A percentile compares a stretch with the other conserved stretches of the same genome.
phyloP scores from a whole-genome alignment of 768 basidiomycete species.

The Tulasnella sp. region DNA sequence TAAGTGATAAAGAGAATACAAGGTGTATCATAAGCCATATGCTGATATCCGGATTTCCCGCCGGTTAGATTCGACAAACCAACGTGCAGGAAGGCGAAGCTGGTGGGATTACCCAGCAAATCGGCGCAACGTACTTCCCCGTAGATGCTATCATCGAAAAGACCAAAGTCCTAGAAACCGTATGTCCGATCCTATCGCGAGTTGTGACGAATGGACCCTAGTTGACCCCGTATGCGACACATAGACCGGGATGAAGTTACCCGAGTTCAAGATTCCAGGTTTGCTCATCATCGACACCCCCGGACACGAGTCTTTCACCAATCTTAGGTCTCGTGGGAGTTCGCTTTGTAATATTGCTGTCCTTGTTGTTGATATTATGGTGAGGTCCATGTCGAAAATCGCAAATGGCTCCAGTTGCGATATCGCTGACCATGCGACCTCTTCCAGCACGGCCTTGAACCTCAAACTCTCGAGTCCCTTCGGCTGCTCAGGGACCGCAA shows the following conservation, averaged over 20 bases:
- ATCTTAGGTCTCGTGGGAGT: conserved; percentile 91
- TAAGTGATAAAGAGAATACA: conserved; percentile 41
- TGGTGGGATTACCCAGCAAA: conserved; percentile 99
- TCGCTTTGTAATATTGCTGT: conserved; percentile 99
- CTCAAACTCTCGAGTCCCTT: conserved; percentile 96
- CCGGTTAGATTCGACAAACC: conserved; percentile 90
- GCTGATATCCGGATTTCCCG: background rate
- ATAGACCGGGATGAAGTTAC: conserved; percentile 44
- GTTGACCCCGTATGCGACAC: conserved; percentile 45
- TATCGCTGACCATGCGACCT: conserved; percentile 6
- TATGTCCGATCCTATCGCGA: conserved; percentile 45
- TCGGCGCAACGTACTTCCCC: conserved; percentile 99
- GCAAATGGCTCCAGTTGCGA: background rate
- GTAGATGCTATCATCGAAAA: conserved; percentile 91
- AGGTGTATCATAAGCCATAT: background rate
- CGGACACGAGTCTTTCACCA: conserved; percentile 99
- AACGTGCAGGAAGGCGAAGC: conserved; percentile 99
- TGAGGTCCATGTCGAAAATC: conserved; percentile 43
- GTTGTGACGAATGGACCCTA: background rate
- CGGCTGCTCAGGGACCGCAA: conserved; percentile 88
- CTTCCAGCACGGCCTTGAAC: conserved; percentile 88
- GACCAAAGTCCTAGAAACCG: conserved; percentile 91
- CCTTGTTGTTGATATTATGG: conserved; percentile 98
- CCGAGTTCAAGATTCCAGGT: conserved; percentile 95
- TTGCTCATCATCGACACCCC: conserved; percentile 96